phyloP scores from a whole-genome alignment of 345 rosid genomes.

The Sonneratia alba region DNA sequence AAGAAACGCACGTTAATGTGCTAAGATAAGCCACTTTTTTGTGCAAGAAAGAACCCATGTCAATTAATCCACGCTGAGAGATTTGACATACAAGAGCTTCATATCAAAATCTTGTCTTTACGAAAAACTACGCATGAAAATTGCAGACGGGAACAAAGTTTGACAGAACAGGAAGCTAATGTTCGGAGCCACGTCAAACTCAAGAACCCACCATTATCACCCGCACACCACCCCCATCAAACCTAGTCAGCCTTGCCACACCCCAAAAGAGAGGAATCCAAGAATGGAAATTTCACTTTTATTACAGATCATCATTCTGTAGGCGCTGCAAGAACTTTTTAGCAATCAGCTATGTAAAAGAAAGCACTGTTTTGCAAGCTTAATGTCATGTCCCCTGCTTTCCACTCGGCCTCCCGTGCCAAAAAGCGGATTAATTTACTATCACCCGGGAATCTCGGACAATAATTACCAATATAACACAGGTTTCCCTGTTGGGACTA shows the following conservation, averaged over 20 bases:
- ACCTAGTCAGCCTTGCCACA: neutral
- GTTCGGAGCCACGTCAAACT: neutral
- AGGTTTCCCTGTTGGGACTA: neutral
- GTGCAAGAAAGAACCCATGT: too few species aligned
- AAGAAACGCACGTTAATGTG: too few species aligned
- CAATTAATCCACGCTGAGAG: neutral
- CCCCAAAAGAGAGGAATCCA: neutral
- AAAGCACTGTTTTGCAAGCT: neutral
- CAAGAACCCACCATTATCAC: neutral
- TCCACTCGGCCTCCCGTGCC: neutral
- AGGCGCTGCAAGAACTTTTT: neutral
- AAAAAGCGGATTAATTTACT: neutral
- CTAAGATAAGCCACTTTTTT: too few species aligned
- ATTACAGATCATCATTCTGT: neutral
- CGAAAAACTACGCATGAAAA: neutral
- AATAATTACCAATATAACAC: neutral
- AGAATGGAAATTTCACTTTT: neutral
- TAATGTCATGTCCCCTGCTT: neutral
- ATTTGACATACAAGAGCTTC: neutral
- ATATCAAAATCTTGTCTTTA: neutral
- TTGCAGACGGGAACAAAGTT: neutral
- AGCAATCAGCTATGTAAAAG: neutral
- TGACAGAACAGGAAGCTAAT: neutral
- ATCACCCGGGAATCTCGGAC: slow-evolving; percentile 1
- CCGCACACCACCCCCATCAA: neutral